Base-by-base conservation (phyloP, 192 early-diverging fungal species). In the Coemansia sp. region DNA sequence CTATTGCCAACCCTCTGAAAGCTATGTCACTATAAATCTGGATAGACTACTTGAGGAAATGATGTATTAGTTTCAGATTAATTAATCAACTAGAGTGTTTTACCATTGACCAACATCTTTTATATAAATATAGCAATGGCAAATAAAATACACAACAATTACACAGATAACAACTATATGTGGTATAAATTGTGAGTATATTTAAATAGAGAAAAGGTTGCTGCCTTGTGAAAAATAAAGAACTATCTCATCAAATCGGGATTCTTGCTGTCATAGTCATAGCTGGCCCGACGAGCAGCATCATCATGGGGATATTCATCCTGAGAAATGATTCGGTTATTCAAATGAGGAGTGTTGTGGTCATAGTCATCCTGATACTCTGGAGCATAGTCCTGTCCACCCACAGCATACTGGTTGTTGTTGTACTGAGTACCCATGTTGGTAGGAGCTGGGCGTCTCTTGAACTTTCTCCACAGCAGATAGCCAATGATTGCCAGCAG, bases 381-480 rank as follows among this genome's bases (percentile, higher is more conserved):
- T 2, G 63, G 63, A 2, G 41, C 17, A 39, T 57, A 57, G 47
- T 57, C 12, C 37, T 60, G 57, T 5, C n/a, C 35, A n/a, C 64
- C 70, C 10, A 53, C 25, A 1, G 35, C 37, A 29, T 62, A 48
- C 11, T 61, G 35, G 21, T 68, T 19, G 50, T 74, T 41, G 47
- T 74, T 65, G 62, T 74, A 60, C 38, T 60, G 62, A 17, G 62
- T 56, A 32, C 53, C 63, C 54, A 59, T 49, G 59, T 68, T 59
- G 21, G 45, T 35, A 11, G 53, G 54, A 4, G 59, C 47, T 47
- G 64, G 64, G 23, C 63, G 62, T 25, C 65, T 78, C 64, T 60
- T 72, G 58, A 59, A 60, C 19, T 66, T 66, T 32, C 60, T 72
- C 56, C 48, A 78, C 38, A 72, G 23, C 35, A 72, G 27, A 32